Evolutionary conservation across 352 stramenopile genomes (phyloP), one percentile per base, ranked within the genome.

Genomic region (Chrysophaeum taylorii): DNA sequence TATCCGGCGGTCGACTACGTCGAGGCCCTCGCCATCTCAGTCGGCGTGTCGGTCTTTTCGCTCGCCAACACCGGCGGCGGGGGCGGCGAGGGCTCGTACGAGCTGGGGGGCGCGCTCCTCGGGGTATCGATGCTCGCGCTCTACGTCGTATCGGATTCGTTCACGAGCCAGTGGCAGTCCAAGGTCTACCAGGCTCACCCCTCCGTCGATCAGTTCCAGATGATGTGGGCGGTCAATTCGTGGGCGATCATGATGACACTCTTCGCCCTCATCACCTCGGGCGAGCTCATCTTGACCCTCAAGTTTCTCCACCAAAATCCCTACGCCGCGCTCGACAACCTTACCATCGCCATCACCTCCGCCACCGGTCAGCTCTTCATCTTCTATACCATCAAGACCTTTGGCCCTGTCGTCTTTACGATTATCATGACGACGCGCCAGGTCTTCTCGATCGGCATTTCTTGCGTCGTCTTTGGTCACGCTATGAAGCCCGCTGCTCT

Each of bases 151-250:
- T 91, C 82, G 61, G 87, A 93, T 73, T 89, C 78, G 21, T 93
- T 93, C 76, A 93, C 87, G 27, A 87, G 78, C 16, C 86, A 93
- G 71, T 93, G 86, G 86, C 86, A 93, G 70, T 76, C 79, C 69
- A 82, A 83, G 53, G 76, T 91, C 14, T 91, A 89, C 73, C 72
- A 78, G 39, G 81, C 87, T 53, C 87, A 88, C 75, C 52, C 68
- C 21, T 87, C 87, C 71, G 82, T 92, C 0, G 83, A 89, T 64
- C 79, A 79, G 39, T 92, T 88, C 74, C 85, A 92, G 73, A 92
- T 92, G 85, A 92, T 92, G 84, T 71, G 89, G 25, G 82, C 84
- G 16, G 84, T 92, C 27, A 92, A 92, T 62, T 81, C 74, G 37
- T 89, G 82, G 25, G 84, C 84, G 0, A 89, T 92, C 74, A 63